Base-by-base conservation (phyloP, 2,329 filamentous ascomycete genomes). In the Aspergillus ustus region DNA sequence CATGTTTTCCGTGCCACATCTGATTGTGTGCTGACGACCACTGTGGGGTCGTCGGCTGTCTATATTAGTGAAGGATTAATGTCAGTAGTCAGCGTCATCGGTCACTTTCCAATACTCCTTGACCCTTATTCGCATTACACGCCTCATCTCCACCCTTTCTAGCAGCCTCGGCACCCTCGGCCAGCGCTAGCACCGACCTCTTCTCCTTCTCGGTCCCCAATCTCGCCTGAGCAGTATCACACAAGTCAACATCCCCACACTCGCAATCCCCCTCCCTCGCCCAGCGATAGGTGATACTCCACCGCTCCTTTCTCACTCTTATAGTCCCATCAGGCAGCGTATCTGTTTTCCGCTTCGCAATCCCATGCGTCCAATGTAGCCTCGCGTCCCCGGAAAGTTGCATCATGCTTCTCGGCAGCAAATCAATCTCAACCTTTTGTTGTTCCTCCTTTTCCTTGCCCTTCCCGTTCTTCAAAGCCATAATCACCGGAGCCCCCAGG, bases 241-340 rank as follows among this genome's bases (percentile, higher is more conserved):
- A 86, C 5, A 84, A 70, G 61, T 75, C 77, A 28, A 77, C 63
- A 62, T 85, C 72, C 2, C 83, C 84, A 65, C 84, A 86, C 55
- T 82, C 81, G 61, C 84, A 86, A 11, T 77, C 75, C 0, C 78
- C 77, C 6, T 78, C 72, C 7, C 84, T 73, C 6, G 84, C 65
- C 84, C 84, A 86, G 0, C 84, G 78, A 66, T 84, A 86, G 2
- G 84, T 86, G 48, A 86, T 77, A 66, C 84, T 86, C 83, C 83
- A 86, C 7, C 84, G 75, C 31, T 84, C 75, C 2, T 62, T 66
- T 0, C 84, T 73, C 40, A 65, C 61, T 5, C 84, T 74, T 2
- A 83, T 75, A 1, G 75, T 78, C 0, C 81, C 83, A 64, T 85
- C 83, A 0, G 72, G 17, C 1, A 85, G 60, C 0, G 71, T 73